These are phyloP conservation scores for Cystobasidium ongulense DNA, from an alignment of 768 basidiomycete species.

Conservation along the genomic window DNA sequence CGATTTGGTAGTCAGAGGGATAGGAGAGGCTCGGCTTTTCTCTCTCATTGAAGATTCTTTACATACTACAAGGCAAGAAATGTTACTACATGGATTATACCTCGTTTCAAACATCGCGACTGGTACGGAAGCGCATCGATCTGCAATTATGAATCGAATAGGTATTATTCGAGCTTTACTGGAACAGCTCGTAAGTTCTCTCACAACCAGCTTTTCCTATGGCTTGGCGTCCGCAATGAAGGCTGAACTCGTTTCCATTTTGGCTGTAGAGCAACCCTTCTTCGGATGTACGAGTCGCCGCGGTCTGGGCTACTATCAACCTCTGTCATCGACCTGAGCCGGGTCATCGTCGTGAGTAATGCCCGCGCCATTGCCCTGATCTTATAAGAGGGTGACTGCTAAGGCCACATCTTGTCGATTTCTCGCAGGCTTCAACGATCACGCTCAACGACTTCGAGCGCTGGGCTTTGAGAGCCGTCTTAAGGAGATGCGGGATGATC, in stretches of 20 bases:
- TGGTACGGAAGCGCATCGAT: constrained; percentile 31
- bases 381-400: constrained; percentile 13
- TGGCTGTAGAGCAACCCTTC: constrained; percentile 28
- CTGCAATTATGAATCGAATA: constrained; percentile 35
- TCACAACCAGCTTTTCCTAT: not conserved
- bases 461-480: constrained; percentile 38
- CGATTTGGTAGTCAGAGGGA: constrained; percentile 18
- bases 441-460: constrained; percentile 33
- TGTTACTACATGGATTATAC: constrained; percentile 35
- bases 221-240: too few species aligned
- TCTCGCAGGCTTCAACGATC: constrained; percentile 19
- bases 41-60: constrained; percentile 26
- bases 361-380: not conserved
- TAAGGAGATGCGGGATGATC: constrained; percentile 35
- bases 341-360: not conserved
- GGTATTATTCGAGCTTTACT: constrained; percentile 28
- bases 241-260: not conserved
- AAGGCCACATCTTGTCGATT: constrained; percentile 28
- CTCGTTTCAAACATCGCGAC: constrained; percentile 39
- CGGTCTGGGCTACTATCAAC: constrained; percentile 38
- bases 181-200: constrained; percentile 34
- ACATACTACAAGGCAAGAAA: not conserved
- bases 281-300: constrained; percentile 32
- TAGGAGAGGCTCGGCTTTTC: constrained; percentile 29
- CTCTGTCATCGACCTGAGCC: constrained; percentile 31